phyloP scores from a whole-genome alignment of 2,329 filamentous ascomycete species.

The Fragosphaeria purpurea region DNA sequence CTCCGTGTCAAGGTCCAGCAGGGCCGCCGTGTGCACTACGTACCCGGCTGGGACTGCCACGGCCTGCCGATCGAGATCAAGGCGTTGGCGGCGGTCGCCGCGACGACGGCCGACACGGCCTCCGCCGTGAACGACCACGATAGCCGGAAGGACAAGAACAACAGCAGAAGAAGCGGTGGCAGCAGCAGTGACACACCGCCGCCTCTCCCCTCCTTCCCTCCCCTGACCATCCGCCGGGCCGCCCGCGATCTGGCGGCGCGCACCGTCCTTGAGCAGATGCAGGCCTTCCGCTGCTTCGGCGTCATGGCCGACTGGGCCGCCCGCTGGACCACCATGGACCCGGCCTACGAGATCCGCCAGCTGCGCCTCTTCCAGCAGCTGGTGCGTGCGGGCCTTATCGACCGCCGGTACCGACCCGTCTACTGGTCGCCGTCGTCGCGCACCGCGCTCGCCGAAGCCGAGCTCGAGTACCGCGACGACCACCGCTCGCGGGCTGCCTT shows the following conservation, averaged over 20 bases:
- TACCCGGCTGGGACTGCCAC: conserved; percentile 97
- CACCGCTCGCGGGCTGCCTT: conserved; percentile 66
- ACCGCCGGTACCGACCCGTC: conserved; percentile 70
- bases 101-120: neutral
- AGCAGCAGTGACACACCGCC: too few relatives aligned
- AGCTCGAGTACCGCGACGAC: conserved; percentile 72
- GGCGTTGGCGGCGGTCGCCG: conserved; percentile 51
- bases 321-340: conserved; percentile 72
- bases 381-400: conserved; percentile 63
- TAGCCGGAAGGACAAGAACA: conserved; percentile 14
- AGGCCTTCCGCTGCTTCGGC: conserved; percentile 60
- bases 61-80: conserved; percentile 96
- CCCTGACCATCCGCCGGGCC: conserved; percentile 51
- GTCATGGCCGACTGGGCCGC: conserved; percentile 75
- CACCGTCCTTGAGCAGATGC: conserved; percentile 64
- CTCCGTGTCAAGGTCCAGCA: conserved; percentile 69
- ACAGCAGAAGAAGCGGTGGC: too few relatives aligned
- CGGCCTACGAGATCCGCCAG: conserved; percentile 63
- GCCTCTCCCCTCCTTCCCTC: conserved; percentile 21
- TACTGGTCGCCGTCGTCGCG: conserved; percentile 76
- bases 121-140: conserved; percentile 16
- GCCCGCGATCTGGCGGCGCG: conserved; percentile 57
- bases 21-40: conserved; percentile 67
- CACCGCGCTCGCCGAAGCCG: conserved; percentile 73
- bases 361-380: conserved; percentile 66